A percentile compares a stretch with the other conserved stretches of the same genome.
Evolutionary conservation across 306 rosid genomes (phyloP).

Genomic region (Cucumis cinereus): DNA sequence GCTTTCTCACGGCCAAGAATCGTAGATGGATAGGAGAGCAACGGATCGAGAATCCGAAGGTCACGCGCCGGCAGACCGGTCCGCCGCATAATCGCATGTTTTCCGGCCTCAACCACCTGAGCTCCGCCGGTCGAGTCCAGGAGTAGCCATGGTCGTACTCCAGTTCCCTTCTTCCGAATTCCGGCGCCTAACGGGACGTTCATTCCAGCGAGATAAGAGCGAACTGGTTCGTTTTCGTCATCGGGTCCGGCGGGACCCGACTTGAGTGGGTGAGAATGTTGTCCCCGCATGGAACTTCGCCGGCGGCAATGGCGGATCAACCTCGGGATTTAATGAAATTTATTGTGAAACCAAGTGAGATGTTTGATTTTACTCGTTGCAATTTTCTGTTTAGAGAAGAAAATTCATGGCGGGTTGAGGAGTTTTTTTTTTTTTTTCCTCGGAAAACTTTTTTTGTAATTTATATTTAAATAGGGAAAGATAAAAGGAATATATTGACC

Average conservation of each 20-base stretch:
- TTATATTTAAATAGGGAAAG: too few species aligned
- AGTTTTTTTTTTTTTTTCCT: too few species aligned
- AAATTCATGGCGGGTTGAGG: background rate
- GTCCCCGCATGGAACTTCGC: slow-evolving; percentile 14
- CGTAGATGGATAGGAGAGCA: slow-evolving; percentile 55
- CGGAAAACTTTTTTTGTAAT: too few species aligned
- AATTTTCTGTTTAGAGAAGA: background rate
- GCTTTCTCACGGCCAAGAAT: slow-evolving; percentile 76
- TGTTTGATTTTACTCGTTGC: background rate
- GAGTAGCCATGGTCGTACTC: slow-evolving; percentile 70
- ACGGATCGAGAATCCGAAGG: slow-evolving; percentile 78
- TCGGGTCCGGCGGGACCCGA: slow-evolving; percentile 12
- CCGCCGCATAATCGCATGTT: slow-evolving; percentile 83
- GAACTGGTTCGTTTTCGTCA: slow-evolving; percentile 23
- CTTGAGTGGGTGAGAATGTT: slow-evolving; percentile 13
- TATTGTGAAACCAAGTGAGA: too few species aligned
- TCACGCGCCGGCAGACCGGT: slow-evolving; percentile 91
- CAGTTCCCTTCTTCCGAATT: slow-evolving; percentile 59
- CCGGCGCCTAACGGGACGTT: slow-evolving; percentile 17
- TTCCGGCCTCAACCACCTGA: slow-evolving; percentile 74
- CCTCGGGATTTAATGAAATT: background rate
- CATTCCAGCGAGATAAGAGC: slow-evolving; percentile 7
- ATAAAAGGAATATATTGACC: too few species aligned
- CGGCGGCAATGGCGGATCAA: background rate
- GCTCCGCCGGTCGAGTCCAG: slow-evolving; percentile 47